A percentile compares a stretch with the other conserved stretches of the same genome.
phyloP scores from a whole-genome alignment of 2,329 filamentous ascomycete genomes.

The Aspergillus ochraceoroseus region DNA sequence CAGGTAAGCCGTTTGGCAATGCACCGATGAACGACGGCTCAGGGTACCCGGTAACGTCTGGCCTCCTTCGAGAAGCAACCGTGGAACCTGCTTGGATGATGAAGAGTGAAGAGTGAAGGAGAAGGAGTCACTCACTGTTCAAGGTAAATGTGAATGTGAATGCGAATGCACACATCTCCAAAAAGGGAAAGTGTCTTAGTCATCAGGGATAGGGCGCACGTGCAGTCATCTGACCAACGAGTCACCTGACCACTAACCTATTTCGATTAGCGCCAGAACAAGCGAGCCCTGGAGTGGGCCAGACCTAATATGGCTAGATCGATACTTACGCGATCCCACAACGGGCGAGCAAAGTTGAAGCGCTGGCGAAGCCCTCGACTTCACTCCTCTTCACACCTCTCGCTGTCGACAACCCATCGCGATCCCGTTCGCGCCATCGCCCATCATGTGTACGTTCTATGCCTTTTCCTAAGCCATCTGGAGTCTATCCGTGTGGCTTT shows the following conservation, averaged over 20 bases:
- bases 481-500: constrained; percentile 11
- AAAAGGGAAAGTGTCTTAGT: not conserved
- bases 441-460: constrained; percentile 48
- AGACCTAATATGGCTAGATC: constrained; percentile 30
- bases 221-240: too few species aligned
- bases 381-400: constrained; percentile 37
- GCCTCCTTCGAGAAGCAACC: too few species aligned
- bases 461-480: constrained; percentile 18
- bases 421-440: constrained; percentile 41
- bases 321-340: constrained; percentile 40
- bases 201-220: not conserved
- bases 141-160: too few species aligned
- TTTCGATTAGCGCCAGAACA: constrained; percentile 25
- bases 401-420: constrained; percentile 41
- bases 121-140: too few species aligned
- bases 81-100: too few species aligned
- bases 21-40: too few species aligned
- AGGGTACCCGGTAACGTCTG: too few species aligned
- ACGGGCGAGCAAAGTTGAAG: constrained; percentile 35
- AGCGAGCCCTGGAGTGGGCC: constrained; percentile 35
- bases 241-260: not conserved
- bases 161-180: too few species aligned
- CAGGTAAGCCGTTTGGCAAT: too few species aligned
- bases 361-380: constrained; percentile 28
- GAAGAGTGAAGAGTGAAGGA: too few species aligned